Evolutionary conservation across 352 stramenopile species (phyloP).

Genomic region (Phytophthora multivora): DNA sequence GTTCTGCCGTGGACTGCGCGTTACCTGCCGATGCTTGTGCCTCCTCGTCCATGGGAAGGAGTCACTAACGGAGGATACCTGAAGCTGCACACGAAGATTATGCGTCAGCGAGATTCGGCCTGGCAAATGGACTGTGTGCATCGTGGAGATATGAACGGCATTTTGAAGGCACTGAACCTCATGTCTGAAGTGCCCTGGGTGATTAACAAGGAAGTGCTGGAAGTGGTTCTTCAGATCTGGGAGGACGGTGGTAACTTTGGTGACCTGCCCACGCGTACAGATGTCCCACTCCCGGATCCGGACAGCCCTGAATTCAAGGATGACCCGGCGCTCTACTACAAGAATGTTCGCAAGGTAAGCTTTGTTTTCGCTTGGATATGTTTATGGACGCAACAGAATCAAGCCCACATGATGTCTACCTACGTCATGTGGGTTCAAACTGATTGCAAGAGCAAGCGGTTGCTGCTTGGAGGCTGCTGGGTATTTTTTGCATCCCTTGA

Average conservation of each 20-base stretch:
- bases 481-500: constrained; percentile 10
- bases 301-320: constrained; percentile 66
- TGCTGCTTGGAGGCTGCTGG: constrained; percentile 35
- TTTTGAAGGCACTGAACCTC: constrained; percentile 93
- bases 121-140: constrained; percentile 91
- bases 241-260: constrained; percentile 91
- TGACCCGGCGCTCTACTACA: constrained; percentile 70
- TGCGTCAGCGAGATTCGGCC: constrained; percentile 86
- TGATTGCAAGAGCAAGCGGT: constrained; percentile 75
- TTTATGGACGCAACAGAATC: constrained; percentile 73
- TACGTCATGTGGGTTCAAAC: constrained; percentile 86
- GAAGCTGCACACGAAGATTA: constrained; percentile 92
- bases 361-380: constrained; percentile 9
- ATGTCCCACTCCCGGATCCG: constrained; percentile 66
- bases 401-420: constrained; percentile 66
- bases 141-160: constrained; percentile 78
- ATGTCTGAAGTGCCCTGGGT: constrained; percentile 94
- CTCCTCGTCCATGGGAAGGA: constrained; percentile 91
- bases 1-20: constrained; percentile 81
- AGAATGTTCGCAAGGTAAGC: constrained; percentile 79
- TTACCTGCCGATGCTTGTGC: constrained; percentile 97
- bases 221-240: constrained; percentile 93
- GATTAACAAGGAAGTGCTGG: constrained; percentile 94
- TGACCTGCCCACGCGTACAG: constrained; percentile 89
- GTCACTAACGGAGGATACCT: constrained; percentile 94